Evolutionary conservation across 108 stramenopile genomes (phyloP).

Genomic region (Cyclotella cryptica): DNA sequence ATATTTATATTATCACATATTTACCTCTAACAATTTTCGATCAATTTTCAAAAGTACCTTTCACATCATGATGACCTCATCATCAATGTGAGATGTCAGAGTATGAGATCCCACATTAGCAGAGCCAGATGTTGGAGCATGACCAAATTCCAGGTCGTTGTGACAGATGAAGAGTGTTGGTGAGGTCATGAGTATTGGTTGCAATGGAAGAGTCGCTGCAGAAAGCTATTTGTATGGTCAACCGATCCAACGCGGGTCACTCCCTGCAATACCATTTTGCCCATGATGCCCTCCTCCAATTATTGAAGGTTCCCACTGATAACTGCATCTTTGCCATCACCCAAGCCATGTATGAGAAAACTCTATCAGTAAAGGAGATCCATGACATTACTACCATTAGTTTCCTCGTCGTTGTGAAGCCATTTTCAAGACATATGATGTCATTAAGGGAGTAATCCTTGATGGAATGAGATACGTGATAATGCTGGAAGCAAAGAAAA

Average conservation of each 20-base stretch:
- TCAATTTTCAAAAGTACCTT: too few species aligned
- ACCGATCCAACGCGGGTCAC: conserved; percentile 89
- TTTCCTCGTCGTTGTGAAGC: conserved; percentile 93
- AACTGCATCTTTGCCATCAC: conserved; percentile 93
- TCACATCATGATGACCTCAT: too few species aligned
- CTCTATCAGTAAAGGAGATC: conserved; percentile 86
- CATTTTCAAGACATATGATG: conserved; percentile 77
- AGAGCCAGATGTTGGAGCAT: conserved; percentile 99
- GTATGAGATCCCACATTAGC: too few species aligned
- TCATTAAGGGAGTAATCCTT: conserved; percentile 56
- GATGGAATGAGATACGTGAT: conserved; percentile 57
- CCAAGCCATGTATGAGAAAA: conserved; percentile 88
- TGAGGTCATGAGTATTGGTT: conserved; percentile 99
- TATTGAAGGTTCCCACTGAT: conserved; percentile 90
- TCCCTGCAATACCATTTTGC: conserved; percentile 56
- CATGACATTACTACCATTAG: conserved; percentile 95
- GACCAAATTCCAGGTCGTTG: conserved; percentile 93
- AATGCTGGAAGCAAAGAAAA: conserved; percentile 88
- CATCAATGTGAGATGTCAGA: too few species aligned
- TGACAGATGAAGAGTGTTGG: conserved; percentile 96
- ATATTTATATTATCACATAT: too few species aligned
- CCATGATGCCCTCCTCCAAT: conserved; percentile 71
- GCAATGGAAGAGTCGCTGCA: conserved; percentile 97
- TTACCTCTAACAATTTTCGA: too few species aligned
- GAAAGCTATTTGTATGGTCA: conserved; percentile 99